Conservation (phyloP, 495 filamentous ascomycete species). For the Tuber calosporum region DNA sequence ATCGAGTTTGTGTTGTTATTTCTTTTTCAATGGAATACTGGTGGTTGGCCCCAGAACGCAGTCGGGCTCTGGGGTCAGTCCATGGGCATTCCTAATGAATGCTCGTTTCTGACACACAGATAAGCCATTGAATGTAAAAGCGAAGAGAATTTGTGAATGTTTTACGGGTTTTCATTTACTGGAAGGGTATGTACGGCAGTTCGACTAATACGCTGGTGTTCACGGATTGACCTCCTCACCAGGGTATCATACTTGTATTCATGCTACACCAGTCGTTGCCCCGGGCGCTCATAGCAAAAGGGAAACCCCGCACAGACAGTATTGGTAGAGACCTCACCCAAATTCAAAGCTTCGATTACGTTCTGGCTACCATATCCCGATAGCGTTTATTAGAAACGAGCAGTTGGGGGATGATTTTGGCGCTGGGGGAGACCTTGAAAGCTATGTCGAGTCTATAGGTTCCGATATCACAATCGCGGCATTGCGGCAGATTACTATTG, state of each 20-base stretch:
- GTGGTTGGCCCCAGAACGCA: not conserved
- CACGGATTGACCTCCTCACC: too few species aligned
- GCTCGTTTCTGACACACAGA: too few species aligned
- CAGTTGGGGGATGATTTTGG: not conserved
- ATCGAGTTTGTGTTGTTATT: not conserved
- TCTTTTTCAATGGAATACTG: not conserved
- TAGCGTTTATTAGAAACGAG: not conserved
- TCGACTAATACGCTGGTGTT: too few species aligned
- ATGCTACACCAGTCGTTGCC: not conserved
- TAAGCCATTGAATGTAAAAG: too few species aligned
- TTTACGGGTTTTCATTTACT: too few species aligned
- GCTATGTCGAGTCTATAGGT: not conserved
- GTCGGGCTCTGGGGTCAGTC: too few species aligned
- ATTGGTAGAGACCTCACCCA: not conserved
- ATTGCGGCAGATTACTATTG: not conserved
- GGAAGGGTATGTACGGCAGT: too few species aligned
- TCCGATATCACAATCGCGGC: not conserved
- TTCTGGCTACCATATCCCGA: not conserved
- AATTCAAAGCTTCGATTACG: not conserved
- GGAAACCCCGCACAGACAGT: not conserved
- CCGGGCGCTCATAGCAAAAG: not conserved
- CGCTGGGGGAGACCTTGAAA: not conserved
- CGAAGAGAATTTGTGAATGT: too few species aligned
- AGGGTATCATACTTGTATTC: not conserved
- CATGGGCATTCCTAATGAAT: too few species aligned